A percentile compares a stretch with the other conserved stretches of the same genome.
Conservation (phyloP, 2,329 filamentous ascomycete species). For the Didymosphaeria variabile region DNA sequence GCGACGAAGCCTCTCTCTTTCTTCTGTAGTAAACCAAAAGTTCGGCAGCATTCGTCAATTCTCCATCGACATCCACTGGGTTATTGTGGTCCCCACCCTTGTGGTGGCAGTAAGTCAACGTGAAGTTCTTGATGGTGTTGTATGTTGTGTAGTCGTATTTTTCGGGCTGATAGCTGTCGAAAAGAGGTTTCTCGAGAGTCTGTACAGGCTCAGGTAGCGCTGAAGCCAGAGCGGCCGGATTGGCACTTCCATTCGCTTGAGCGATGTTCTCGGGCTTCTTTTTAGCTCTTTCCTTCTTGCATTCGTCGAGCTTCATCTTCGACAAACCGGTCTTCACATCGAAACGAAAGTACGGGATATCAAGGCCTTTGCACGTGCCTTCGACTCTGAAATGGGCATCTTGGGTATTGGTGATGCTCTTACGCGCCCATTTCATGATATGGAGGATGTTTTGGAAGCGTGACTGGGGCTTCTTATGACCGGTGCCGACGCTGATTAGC, state of each 20-base stretch:
- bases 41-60: background rate
- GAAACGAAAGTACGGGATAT: slow-evolving; percentile 1
- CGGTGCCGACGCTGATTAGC: slow-evolving; percentile 5
- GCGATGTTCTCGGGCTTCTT: background rate
- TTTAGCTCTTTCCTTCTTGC: slow-evolving; percentile 1
- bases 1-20: background rate
- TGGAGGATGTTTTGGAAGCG: slow-evolving; percentile 1
- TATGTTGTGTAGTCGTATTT: background rate
- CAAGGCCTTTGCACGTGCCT: background rate
- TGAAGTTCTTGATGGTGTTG: background rate
- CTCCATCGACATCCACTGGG: background rate
- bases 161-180: background rate
- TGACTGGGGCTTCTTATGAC: slow-evolving; percentile 8
- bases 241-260: background rate
- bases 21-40: slow-evolving; percentile 6
- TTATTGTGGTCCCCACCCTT: background rate
- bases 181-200: background rate
- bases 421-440: slow-evolving; percentile 3
- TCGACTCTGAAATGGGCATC: background rate
- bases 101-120: background rate
- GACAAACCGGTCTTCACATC: slow-evolving; percentile 1
- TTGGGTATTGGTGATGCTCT: slow-evolving; percentile 1
- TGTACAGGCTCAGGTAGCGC: background rate
- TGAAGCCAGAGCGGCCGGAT: background rate
- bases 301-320: slow-evolving; percentile 12